Base-by-base conservation (phyloP, 1,139 yeast genomes). In the Candida tropicalis region DNA sequence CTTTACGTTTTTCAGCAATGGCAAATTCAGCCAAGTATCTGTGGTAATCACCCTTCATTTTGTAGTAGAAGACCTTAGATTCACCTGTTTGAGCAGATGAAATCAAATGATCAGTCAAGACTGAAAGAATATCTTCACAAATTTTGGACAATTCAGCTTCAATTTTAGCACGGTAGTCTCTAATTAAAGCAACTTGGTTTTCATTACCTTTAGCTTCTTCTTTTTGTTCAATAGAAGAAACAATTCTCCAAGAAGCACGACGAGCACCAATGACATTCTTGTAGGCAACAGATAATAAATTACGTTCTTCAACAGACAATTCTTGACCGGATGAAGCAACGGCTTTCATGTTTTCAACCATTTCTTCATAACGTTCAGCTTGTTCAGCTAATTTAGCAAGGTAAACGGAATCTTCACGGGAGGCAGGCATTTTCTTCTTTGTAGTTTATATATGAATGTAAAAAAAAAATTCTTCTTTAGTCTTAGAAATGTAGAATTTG, bases 21-120 rank as follows among this genome's bases (percentile, higher is more conserved):
- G 97, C 95, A 63, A 93, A 93, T 75, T 93, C 99, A 52, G 98
- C 98, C 73, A 93, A 81, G 73, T 93, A 93, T 76, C 99, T 96
- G 79, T 91, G 96, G 80, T 93, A 93, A 71, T 93, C 99, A 76
- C 98, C 99, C 80, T 93, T 91, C 98, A 93, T 93, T 83, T 93
- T 93, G 77, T 88, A 90, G 81, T 93, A 93, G 73, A 93, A 93
- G 48, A 93, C 98, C 80, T 91, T 90, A 41, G 97, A 89, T 74
- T 93, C 99, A 60, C 97, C 98, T 51, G 96, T 82, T 68, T 87
- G 89, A 54, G 98, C 97, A 49, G 93, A 82, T 58, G 97, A 91
- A 61, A 93, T 90, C 70, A 93, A 83, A 69, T 90, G 95, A 60
- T 87, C 80, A 55, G 88, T 84, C 64, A 93, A 81, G 50, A 93